phyloP scores from a whole-genome alignment of 805 yeast genomes.

The Lachancea fermentati region DNA sequence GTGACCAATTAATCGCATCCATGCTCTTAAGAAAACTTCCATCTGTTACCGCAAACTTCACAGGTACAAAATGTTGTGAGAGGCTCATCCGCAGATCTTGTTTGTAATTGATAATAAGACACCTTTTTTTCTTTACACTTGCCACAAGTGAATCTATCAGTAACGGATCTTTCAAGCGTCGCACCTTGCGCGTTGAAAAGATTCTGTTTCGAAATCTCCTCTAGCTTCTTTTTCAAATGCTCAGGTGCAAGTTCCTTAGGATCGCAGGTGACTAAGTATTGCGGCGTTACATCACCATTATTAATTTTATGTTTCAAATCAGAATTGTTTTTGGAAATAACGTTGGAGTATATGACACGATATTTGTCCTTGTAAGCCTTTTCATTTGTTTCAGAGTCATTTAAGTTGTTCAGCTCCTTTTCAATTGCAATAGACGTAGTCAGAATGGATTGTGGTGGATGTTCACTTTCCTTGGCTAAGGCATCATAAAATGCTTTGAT shows the following conservation, averaged over 20 bases:
- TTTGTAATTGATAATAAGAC: constrained; percentile 95
- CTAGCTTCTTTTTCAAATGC: constrained; percentile 76
- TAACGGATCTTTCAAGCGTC: constrained; percentile 88
- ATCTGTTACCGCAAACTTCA: constrained; percentile 94
- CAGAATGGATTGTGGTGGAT: constrained; percentile 58
- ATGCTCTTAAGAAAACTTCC: constrained; percentile 76
- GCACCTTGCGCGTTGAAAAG: constrained; percentile 97
- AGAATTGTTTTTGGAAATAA: constrained; percentile 86
- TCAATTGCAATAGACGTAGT: constrained; percentile 68
- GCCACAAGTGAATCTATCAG: constrained; percentile 95
- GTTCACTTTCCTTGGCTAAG: constrained; percentile 69
- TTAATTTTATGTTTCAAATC: constrained; percentile 67
- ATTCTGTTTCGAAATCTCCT: constrained; percentile 79
- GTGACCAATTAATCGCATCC: background rate
- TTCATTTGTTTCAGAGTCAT: constrained; percentile 46
- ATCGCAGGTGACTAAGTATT: constrained; percentile 67
- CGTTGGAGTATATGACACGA: constrained; percentile 79
- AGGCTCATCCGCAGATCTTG: constrained; percentile 98
- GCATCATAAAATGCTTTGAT: constrained; percentile 83
- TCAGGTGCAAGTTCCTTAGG: constrained; percentile 97
- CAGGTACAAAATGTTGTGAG: constrained; percentile 97
- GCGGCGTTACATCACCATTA: constrained; percentile 59
- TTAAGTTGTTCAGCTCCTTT: constrained; percentile 55
- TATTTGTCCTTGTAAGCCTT: constrained; percentile 70
- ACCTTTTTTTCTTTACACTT: constrained; percentile 97